A percentile compares a stretch with the other conserved stretches of the same genome.
phyloP scores from a whole-genome alignment of 495 filamentous ascomycete species.

The Neurospora terricola region DNA sequence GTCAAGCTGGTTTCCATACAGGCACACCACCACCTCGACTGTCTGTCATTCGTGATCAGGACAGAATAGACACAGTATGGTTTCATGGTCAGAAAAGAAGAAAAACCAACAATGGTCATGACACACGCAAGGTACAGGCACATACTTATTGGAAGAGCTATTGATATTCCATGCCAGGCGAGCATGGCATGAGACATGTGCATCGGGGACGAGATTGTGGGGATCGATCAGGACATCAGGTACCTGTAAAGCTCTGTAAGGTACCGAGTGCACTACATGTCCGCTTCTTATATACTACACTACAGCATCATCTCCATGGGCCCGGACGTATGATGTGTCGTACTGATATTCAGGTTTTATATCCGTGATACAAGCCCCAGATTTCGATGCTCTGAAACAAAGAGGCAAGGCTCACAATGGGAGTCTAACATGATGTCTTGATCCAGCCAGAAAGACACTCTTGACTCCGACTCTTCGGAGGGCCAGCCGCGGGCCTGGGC shows the following conservation, averaged over 20 bases:
- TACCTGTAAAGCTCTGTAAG: background rate
- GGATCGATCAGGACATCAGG: background rate
- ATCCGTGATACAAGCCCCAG: background rate
- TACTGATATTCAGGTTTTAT: background rate
- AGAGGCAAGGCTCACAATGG: background rate
- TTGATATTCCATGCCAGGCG: background rate
- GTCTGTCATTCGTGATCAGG: background rate
- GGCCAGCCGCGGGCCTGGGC: slow-evolving; percentile 2
- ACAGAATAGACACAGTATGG: background rate
- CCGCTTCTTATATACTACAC: background rate
- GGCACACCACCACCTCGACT: background rate
- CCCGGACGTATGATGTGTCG: background rate
- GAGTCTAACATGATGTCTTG: background rate
- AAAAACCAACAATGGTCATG: background rate
- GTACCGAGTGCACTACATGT: background rate
- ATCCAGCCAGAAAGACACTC: background rate
- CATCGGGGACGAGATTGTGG: background rate
- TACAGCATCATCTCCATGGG: background rate
- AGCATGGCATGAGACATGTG: background rate
- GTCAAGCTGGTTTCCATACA: background rate
- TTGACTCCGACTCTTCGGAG: slow-evolving; percentile 1
- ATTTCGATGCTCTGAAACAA: background rate
- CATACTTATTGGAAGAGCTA: background rate
- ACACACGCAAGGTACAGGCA: background rate
- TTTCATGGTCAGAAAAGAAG: background rate